Evolutionary conservation across 768 basidiomycete genomes (phyloP), one percentile per base, ranked within the genome.

Genomic region (Porpolomopsis calyptriformis): DNA sequence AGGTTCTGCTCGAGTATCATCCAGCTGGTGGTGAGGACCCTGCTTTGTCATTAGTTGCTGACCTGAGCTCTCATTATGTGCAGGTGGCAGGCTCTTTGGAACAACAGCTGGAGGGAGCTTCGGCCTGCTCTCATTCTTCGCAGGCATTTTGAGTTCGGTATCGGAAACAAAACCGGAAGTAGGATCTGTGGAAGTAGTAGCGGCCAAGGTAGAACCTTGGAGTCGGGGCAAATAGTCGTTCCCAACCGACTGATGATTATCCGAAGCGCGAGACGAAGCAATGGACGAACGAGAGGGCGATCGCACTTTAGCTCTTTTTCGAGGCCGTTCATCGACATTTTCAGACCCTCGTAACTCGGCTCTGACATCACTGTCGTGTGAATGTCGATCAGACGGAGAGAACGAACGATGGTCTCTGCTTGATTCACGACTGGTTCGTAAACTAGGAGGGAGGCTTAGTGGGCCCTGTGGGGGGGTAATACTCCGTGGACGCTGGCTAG

Each of bases 201-300:
- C 41, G 29, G 20, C 12, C 7, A 18, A n/a, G 27, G 6, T 16
- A 40, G 20, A 22, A 27, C 8, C 1, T 16, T 2, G 16, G 11
- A 22, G 19, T 31, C 8, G 29, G 16, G 40, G 23, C 12, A 35
- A 20, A 46, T 26, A 11, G 25, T 9, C 25, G 16, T 43, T 31
- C 4, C 45, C 24, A 29, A 20, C 39, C 23, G 49, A 11, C 18
- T n/a, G 24, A 7, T 22, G 16, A 40, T 9, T 38, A 20, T 43
- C 38, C 47, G 55, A 39, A 23, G 55, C 62, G 34, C 65, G 66
- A 22, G 71, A 67, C 44, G 79, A 80, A n/a, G 71, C 73, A 52
- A 73, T 72, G 36, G 76, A 77, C 11, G 78, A 79, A 40, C 72
- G 72, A 50, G 77, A 78, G 29, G 64, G 61, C 33, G 74, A 73